Evolutionary conservation across 345 rosid species (phyloP), one percentile per base, ranked within the genome.

Genomic region (Melastoma malabathricum): DNA sequence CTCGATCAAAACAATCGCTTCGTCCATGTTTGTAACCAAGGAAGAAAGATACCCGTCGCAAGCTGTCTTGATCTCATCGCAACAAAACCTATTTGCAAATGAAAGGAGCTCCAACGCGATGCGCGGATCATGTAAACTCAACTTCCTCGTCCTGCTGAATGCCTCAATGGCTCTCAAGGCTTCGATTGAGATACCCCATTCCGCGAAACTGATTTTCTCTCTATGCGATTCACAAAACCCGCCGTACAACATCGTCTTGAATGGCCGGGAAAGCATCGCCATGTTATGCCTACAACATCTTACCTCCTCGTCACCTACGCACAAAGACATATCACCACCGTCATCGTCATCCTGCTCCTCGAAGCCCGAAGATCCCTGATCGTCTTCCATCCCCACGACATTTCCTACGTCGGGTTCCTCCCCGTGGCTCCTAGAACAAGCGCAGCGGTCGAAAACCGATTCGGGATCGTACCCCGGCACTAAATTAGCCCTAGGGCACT

Each of bases 401-500:
- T 62, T 76, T n/a, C 50, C 55, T 3, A 23, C 43, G 13, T 54
- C 60, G 1, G 39, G 47, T 23, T 70, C 78, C 34, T 50, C 60
- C 57, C 64, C 65, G 1, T 74, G 64, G 39, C 61, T 62, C 58
- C 72, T 64, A 1, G 75, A 66, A 61, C 99, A 88, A 25, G 59
- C 10, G 61, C 97, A 88, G 25, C 72, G 76, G 68, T 85, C 95
- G 43, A 71, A 70, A 0, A 68, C 75, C 0, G 83, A 66, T 50
- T 83, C 97, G 0, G 97, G 94, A 49, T 73, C 65, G 10, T 88
- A 88, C 25, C 97, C 92, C 4, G 82, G 16, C 7, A 81, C 74
- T 67, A 93, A 64, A 47, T 76, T 72, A n/a, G 95, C 88, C 66
- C 62, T 76, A 2, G 97, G 99, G 44, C 99, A 93, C 56, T 93